phyloP scores from a whole-genome alignment of 164 flowering plant genomes.

The Houttuynia cordata region DNA sequence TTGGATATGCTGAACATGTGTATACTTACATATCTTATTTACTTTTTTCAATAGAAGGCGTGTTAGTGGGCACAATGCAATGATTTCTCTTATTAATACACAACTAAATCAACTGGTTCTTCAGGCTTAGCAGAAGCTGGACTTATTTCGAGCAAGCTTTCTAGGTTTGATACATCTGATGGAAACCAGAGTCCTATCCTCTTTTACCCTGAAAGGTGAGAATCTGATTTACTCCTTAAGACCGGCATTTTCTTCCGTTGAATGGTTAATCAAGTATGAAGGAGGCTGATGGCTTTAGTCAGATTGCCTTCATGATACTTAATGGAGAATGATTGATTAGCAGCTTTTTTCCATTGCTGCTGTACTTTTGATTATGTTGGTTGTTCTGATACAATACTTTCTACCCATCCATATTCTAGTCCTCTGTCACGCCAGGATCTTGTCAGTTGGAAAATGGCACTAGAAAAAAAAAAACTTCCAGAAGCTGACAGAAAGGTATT shows the following conservation, averaged over 20 bases:
- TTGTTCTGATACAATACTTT: background rate
- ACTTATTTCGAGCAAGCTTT: conserved; percentile 90
- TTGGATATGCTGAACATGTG: too few relatives aligned
- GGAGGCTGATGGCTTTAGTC: too few relatives aligned
- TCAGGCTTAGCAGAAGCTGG: conserved; percentile 99
- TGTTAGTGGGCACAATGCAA: background rate
- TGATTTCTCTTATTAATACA: too few relatives aligned
- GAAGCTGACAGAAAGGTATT: conserved; percentile 73
- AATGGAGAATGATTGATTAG: too few relatives aligned
- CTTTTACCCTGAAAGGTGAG: conserved; percentile 86
- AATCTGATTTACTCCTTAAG: background rate
- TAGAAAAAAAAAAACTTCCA: conserved; percentile 73
- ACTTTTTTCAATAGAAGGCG: background rate
- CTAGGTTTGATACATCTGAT: conserved; percentile 41
- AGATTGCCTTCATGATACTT: too few relatives aligned
- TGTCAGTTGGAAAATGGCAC: conserved; percentile 94
- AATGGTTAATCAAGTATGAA: too few relatives aligned
- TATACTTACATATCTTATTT: background rate
- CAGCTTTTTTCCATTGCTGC: background rate
- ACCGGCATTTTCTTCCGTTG: background rate
- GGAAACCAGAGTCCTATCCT: conserved; percentile 30
- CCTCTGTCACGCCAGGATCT: conserved; percentile 96
- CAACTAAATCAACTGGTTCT: background rate
- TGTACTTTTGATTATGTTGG: background rate
- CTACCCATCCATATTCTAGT: conserved; percentile 34